Conservation (phyloP, 2,329 filamentous ascomycete genomes). For the Nigrograna mackinnonii region DNA sequence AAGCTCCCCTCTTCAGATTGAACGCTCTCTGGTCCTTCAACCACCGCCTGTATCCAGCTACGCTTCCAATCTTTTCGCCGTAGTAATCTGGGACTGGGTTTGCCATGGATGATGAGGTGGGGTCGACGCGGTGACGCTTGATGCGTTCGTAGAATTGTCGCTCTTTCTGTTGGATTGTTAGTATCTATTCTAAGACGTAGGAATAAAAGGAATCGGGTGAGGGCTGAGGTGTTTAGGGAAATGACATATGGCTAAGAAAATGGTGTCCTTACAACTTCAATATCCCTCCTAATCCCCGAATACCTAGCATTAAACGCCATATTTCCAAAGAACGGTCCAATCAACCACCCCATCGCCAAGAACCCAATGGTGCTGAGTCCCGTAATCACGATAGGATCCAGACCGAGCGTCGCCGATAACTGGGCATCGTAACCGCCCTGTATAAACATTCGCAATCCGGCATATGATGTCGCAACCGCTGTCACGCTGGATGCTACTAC, state of each 20-base stretch:
- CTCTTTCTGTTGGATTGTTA: slow-evolving; percentile 65
- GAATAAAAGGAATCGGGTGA: slow-evolving; percentile 1
- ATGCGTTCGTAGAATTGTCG: slow-evolving; percentile 90
- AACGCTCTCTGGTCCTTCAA: slow-evolving; percentile 97
- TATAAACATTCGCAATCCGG: slow-evolving; percentile 68
- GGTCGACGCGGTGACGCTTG: slow-evolving; percentile 90
- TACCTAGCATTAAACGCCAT: slow-evolving; percentile 78
- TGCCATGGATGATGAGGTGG: slow-evolving; percentile 81
- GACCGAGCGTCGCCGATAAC: slow-evolving; percentile 70
- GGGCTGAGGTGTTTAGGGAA: too few relatives aligned
- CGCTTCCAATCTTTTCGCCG: slow-evolving; percentile 95
- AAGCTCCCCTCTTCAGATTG: slow-evolving; percentile 73
- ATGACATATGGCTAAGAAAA: slow-evolving; percentile 1
- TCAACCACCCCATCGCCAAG: slow-evolving; percentile 83
- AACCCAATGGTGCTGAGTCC: slow-evolving; percentile 78
- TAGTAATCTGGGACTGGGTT: slow-evolving; percentile 98
- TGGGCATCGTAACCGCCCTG: slow-evolving; percentile 71
- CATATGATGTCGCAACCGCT: slow-evolving; percentile 64
- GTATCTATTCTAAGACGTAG: neutral
- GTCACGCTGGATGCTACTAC: slow-evolving; percentile 74
- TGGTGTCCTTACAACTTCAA: slow-evolving; percentile 68
- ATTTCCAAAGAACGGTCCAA: slow-evolving; percentile 81
- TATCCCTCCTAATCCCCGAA: slow-evolving; percentile 69
- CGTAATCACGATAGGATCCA: slow-evolving; percentile 86
- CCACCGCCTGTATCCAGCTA: slow-evolving; percentile 90